A percentile compares a stretch with the other conserved stretches of the same genome.
phyloP scores from a whole-genome alignment of 306 rosid genomes.

The Ammopiptanthus mongolicus region DNA sequence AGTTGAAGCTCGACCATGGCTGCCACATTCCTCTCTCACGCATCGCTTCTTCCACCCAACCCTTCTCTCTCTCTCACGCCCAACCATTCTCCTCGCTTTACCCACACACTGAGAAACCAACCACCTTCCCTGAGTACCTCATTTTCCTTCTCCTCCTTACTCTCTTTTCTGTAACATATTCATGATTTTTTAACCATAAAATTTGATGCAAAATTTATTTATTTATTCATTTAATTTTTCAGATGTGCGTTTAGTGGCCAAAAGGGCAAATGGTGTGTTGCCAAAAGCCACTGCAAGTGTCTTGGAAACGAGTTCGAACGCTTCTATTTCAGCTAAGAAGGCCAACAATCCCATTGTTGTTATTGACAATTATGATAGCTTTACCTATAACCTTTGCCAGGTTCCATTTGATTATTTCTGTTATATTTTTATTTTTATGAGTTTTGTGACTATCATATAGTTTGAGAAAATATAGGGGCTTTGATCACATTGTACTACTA shows the following conservation, averaged over 20 bases:
- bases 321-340: background rate
- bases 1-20: slow-evolving; percentile 24
- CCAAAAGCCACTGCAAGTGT: slow-evolving; percentile 24
- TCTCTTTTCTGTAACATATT: background rate
- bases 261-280: slow-evolving; percentile 38
- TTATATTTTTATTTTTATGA: too few species aligned
- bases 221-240: background rate
- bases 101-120: background rate
- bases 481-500: too few species aligned
- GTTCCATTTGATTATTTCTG: slow-evolving; percentile 25
- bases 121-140: background rate
- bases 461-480: too few species aligned
- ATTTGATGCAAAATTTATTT: background rate
- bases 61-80: background rate
- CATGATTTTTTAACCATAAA: background rate
- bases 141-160: background rate
- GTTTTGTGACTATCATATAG: too few species aligned
- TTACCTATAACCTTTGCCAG: slow-evolving; percentile 95
- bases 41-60: slow-evolving; percentile 16
- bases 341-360: slow-evolving; percentile 34
- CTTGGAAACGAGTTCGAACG: background rate
- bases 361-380: slow-evolving; percentile 58
- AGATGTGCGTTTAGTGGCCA: slow-evolving; percentile 18
- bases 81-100: slow-evolving; percentile 9
- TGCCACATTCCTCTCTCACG: background rate